Conservation (phyloP, 768 basidiomycete species). For the Sarcodon sp. region DNA sequence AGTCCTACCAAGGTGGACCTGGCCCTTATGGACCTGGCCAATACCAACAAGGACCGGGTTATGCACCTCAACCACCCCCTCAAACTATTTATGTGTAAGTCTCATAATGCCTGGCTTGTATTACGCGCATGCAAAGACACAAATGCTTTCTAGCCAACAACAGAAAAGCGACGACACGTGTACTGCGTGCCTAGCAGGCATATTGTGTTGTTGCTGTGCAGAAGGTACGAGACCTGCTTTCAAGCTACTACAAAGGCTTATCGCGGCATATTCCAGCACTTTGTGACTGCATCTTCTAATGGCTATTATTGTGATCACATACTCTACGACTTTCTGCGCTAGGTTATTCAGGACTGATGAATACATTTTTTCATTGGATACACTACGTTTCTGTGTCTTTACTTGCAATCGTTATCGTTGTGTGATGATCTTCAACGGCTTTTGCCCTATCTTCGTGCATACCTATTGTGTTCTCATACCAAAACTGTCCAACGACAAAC, state of each 20-base stretch:
- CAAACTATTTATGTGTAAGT: constrained; percentile 76
- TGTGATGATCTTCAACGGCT: too few relatives aligned
- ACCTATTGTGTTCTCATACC: too few relatives aligned
- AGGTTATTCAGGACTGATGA: too few relatives aligned
- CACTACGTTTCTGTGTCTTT: too few relatives aligned
- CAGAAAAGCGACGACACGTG: constrained; percentile 36
- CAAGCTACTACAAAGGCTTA: too few relatives aligned
- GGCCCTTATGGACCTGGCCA: constrained; percentile 19
- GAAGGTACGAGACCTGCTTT: constrained; percentile 35
- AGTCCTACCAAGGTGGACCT: constrained; percentile 44
- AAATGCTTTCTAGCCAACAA: constrained; percentile 20
- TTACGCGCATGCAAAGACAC: background rate
- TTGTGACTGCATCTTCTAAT: too few relatives aligned
- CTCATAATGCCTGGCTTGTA: background rate
- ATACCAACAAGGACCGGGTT: constrained; percentile 23
- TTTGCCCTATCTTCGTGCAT: too few relatives aligned
- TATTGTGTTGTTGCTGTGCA: constrained; percentile 58
- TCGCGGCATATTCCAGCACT: background rate
- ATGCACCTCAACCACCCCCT: constrained; percentile 55
- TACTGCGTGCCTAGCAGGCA: constrained; percentile 53
- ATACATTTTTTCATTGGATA: too few relatives aligned
- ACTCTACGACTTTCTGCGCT: too few relatives aligned
- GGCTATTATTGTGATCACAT: too few relatives aligned
- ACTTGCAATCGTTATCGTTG: too few relatives aligned
- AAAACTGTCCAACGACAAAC: too few relatives aligned